Conservation (phyloP, 2,329 filamentous ascomycete genomes). For the Arthroderma sp. region DNA sequence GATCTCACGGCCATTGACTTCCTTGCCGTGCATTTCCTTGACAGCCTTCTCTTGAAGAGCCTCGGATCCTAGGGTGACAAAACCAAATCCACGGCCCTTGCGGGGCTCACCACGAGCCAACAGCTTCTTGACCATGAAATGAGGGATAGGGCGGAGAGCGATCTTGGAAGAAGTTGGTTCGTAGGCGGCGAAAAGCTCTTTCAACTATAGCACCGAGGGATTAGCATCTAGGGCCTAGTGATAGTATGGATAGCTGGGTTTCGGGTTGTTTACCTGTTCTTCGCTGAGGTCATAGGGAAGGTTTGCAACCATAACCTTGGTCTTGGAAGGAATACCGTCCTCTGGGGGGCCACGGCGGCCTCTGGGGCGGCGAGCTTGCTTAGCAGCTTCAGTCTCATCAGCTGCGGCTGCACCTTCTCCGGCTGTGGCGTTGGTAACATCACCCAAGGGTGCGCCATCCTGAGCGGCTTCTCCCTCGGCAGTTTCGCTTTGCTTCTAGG, state of each 20-base stretch:
- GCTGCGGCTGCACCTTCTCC: constrained; percentile 18
- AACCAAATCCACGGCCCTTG: constrained; percentile 98
- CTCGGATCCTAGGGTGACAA: constrained; percentile 90
- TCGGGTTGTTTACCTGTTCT: constrained; percentile 59
- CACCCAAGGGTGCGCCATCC: constrained; percentile 47
- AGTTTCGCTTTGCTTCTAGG: constrained; percentile 4
- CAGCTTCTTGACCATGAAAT: constrained; percentile 99
- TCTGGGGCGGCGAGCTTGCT: constrained; percentile 41
- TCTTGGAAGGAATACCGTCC: constrained; percentile 96
- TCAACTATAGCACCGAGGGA: constrained; percentile 49
- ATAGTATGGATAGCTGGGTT: background rate
- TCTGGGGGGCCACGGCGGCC: constrained; percentile 90
- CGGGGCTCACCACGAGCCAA: constrained; percentile 94
- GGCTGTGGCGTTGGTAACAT: constrained; percentile 41
- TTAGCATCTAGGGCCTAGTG: background rate
- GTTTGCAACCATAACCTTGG: constrained; percentile 99
- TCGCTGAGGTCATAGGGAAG: constrained; percentile 95
- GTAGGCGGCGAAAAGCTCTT: constrained; percentile 92
- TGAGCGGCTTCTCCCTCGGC: constrained; percentile 31
- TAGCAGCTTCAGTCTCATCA: constrained; percentile 22
- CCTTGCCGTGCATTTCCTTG: constrained; percentile 96
- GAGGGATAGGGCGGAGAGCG: constrained; percentile 91
- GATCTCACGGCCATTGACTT: constrained; percentile 96
- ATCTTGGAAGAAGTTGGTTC: constrained; percentile 93
- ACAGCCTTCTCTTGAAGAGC: constrained; percentile 97